Base-by-base conservation (phyloP, 73 alveolate genomes). In the Durusdinium trenchii region DNA sequence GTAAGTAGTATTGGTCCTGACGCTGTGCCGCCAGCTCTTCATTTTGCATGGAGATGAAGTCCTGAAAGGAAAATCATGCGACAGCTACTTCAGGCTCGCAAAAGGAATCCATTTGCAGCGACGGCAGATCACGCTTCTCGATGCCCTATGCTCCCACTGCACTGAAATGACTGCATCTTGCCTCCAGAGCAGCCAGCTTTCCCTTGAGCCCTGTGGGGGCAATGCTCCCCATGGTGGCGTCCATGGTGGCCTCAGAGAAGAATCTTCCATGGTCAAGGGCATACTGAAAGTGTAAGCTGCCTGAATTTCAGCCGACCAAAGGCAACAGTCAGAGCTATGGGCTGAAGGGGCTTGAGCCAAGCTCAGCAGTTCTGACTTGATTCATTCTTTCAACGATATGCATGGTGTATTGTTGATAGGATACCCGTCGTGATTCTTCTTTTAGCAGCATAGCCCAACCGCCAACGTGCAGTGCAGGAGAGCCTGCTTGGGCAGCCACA, bases 21-120 rank as follows among this genome's bases (percentile, higher is more conserved):
- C 99, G 99, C 83, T 94, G 99, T 48, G 99, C 99, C 48, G 99
- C 99, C 50, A 94, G 99, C 83, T 94, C 99, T 51, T 94, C 99
- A 42, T 94, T 94, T 67, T 94, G 99, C 99, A 94, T 94, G 42
- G 99, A 94, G 81, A 94, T 94, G 94, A 94, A 94, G 90, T 94
- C 99, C 98, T 91, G 90, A 30, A 38, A 76, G 6, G 38, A 73
- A 16, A 10, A 20, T 40, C 40, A 20, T 12, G 26, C 61, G 61
- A 40, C 3, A 42, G 40, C 60, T 48, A 35, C 83, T 6, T 71
- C 28, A 46, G 5, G 16, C 83, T 5, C 28, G 83, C 83, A 71
- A 20, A 71, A 71, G 32, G 16, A 20, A 62, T 54, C 67, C 20
- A 20, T 10, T 20, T 54, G 67, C 10, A 54, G 10, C 20, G 30